A percentile compares a stretch with the other conserved stretches of the same genome.
These are phyloP conservation scores for Rhodotorula sp. DNA, from an alignment of 1,284 basidiomycete genomes.

Conservation along the genomic window DNA sequence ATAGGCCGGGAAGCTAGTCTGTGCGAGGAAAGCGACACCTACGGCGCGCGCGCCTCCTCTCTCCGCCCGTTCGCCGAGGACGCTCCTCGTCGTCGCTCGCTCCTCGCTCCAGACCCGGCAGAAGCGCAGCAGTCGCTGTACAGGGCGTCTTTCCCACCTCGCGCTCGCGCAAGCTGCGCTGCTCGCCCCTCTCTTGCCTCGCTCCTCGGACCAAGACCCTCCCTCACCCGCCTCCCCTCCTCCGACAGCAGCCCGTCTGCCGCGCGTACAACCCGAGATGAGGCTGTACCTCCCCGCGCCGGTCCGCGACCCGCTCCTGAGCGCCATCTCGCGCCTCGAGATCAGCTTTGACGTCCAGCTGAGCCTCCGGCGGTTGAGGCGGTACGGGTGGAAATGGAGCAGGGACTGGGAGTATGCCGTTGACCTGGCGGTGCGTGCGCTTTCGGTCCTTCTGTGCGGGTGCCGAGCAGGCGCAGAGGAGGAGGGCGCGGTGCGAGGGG, in stretches of 20 bases:
- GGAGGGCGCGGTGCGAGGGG: neutral
- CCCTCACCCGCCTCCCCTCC: neutral
- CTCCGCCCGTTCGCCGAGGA: neutral
- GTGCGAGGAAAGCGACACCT: no score
- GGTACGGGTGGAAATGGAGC: slow-evolving; percentile 34
- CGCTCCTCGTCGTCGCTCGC: neutral
- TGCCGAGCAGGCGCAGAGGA: neutral
- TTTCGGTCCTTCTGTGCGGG: neutral
- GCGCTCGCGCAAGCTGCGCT: neutral
- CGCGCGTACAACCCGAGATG: neutral
- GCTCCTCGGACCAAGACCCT: neutral
- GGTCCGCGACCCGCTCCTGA: slow-evolving; percentile 25
- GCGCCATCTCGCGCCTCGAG: slow-evolving; percentile 36
- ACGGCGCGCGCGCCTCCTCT: no score
- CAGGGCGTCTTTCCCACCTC: neutral
- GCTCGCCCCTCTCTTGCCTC: neutral
- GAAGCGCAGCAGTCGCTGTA: no score
- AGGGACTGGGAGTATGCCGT: slow-evolving; percentile 30
- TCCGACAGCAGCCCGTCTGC: neutral
- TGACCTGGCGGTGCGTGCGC: neutral
- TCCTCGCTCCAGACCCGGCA: neutral
- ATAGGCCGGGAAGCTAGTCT: no score
- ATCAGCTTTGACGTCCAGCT: slow-evolving; percentile 39
- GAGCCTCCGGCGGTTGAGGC: slow-evolving; percentile 24
- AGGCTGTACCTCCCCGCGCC: slow-evolving; percentile 19